Conservation (phyloP, 1,139 yeast species). For the Pichia terricola region DNA sequence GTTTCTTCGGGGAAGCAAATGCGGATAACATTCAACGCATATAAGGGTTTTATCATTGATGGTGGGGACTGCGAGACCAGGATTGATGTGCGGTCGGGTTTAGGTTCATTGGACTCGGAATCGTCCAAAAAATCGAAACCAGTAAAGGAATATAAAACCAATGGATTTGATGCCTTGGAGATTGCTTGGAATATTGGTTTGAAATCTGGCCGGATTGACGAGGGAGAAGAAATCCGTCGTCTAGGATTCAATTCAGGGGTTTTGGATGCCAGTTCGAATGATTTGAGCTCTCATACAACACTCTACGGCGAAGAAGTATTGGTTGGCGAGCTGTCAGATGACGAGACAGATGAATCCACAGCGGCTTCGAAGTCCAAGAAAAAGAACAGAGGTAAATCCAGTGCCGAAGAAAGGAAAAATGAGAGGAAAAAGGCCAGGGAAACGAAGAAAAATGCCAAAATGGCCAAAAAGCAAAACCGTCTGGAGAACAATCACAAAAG, state of each 20-base stretch:
- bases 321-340: background rate
- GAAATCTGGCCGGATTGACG: background rate
- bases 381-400: slow-evolving; percentile 1
- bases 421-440: slow-evolving; percentile 5
- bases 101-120: background rate
- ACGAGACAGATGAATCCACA: background rate
- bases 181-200: slow-evolving; percentile 4
- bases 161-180: slow-evolving; percentile 8
- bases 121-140: background rate
- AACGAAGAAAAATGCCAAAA: slow-evolving; percentile 2
- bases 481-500: background rate
- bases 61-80: background rate
- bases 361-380: slow-evolving; percentile 5
- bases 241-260: no score
- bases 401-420: slow-evolving; percentile 5
- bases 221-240: background rate
- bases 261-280: slow-evolving; percentile 2
- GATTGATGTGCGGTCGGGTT: slow-evolving; percentile 1
- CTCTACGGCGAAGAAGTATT: slow-evolving; percentile 6
- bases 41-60: slow-evolving; percentile 6
- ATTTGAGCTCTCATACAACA: slow-evolving; percentile 10
- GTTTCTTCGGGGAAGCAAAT: background rate
- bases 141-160: slow-evolving; percentile 2
- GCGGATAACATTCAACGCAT: slow-evolving; percentile 4
- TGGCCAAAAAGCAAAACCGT: background rate